Evolutionary conservation across 768 basidiomycete genomes (phyloP), one percentile per base, ranked within the genome.

Genomic region (Favolaschia claudopus): DNA sequence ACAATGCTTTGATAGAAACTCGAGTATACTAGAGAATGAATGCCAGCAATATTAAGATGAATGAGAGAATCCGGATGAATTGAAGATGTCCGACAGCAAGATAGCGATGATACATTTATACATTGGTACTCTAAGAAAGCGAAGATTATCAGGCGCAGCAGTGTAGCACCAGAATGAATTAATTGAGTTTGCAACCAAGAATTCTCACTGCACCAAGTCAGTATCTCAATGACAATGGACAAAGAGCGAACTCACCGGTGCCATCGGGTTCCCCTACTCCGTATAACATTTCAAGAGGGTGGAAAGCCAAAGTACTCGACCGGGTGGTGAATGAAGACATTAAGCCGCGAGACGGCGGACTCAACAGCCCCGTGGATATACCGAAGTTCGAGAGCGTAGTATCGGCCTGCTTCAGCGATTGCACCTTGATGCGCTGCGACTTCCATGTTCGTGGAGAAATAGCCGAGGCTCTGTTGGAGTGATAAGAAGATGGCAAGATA

Each of bases 201-300:
- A 61, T 42, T 10, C 59, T 55, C 53, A 61, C 59, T 61, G 13
- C 15, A 27, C n/a, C n/a, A 31, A 27, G 38, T 59, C 2, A 59
- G 51, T 31, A 10, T n/a, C 10, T 33, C 9, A 20, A 9, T 22
- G 51, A 40, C 28, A 54, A 22, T 5, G 12, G 52, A 50, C 20
- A 28, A 19, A 20, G 10, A 38, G 39, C 7, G 40, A 29, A 56
- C 81, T 58, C 66, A 85, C 85, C 79, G 58, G 76, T 80, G 15
- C 92, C 92, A 70, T 94, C 92, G 46, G 88, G 82, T 39, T 84
- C 83, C 9, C 92, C 92, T 15, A 88, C 70, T 17, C 85, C 90
- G 66, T 86, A 91, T 62, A 95, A 71, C 93, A 95, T 94, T 72
- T 95, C 91, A 60, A 85, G 81, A 13, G 93, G 93, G 70, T 95